Evolutionary conservation across 1,284 basidiomycete genomes (phyloP).

Genomic region (Termitomyces sp.): DNA sequence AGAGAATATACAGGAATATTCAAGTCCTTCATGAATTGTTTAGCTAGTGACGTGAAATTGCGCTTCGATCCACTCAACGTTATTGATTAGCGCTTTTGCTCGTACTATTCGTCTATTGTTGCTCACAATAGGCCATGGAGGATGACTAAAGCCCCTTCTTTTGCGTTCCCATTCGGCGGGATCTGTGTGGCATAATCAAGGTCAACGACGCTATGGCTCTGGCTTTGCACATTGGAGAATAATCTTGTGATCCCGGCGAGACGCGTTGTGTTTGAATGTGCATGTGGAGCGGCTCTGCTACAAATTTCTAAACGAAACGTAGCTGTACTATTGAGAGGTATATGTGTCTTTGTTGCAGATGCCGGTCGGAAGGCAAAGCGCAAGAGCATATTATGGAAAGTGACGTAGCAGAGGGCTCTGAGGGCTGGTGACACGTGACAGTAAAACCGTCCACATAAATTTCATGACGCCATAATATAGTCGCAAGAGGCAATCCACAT

Average conservation of each 20-base stretch:
- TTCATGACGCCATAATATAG: background rate
- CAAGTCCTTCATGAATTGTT: slow-evolving; percentile 54
- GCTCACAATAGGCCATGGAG: slow-evolving; percentile 67
- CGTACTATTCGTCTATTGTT: background rate
- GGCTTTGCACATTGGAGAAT: background rate
- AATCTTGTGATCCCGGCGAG: background rate
- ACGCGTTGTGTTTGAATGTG: background rate
- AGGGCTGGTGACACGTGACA: no score
- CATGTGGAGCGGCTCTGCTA: background rate
- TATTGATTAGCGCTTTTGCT: background rate
- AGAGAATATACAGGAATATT: slow-evolving; percentile 62
- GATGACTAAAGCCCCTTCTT: slow-evolving; percentile 48
- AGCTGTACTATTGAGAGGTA: background rate
- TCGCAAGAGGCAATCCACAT: no score
- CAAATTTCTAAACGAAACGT: background rate
- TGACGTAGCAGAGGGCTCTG: no score
- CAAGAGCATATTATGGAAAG: background rate
- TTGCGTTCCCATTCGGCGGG: slow-evolving; percentile 36
- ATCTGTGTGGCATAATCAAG: slow-evolving; percentile 39
- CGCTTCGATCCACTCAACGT: slow-evolving; percentile 68
- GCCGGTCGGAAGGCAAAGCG: background rate
- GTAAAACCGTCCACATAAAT: no score
- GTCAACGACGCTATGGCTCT: slow-evolving; percentile 12
- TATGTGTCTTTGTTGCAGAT: background rate
- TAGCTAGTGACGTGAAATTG: slow-evolving; percentile 73